Evolutionary conservation across 2,329 filamentous ascomycete species (phyloP).

Genomic region (Phoma sp.): DNA sequence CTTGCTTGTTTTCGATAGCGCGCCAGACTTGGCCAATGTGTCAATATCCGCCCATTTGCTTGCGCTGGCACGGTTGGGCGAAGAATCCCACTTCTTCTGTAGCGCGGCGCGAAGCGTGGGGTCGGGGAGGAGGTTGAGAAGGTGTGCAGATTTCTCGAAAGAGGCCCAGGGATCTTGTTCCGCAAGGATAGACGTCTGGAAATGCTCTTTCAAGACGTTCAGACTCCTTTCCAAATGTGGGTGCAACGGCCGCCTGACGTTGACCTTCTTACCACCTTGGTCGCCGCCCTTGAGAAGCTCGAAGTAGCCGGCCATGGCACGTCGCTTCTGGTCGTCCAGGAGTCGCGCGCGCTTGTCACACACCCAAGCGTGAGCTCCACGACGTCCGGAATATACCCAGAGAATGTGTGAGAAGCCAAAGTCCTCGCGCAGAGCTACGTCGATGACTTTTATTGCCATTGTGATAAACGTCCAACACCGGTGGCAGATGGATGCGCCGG

Average conservation of each 20-base stretch:
- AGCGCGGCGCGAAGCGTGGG: constrained; percentile 76
- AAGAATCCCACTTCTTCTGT: constrained; percentile 87
- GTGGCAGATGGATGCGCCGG: constrained; percentile 88
- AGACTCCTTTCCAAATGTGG: constrained; percentile 88
- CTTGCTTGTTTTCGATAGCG: constrained; percentile 73
- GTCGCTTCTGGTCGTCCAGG: constrained; percentile 84
- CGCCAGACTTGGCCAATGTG: constrained; percentile 76
- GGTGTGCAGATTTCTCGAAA: constrained; percentile 72
- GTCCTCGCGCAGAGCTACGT: constrained; percentile 85
- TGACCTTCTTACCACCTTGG: constrained; percentile 86
- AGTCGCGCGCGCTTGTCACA: constrained; percentile 86
- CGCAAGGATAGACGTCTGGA: constrained; percentile 79
- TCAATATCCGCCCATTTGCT: constrained; percentile 97
- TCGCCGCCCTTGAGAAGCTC: constrained; percentile 88
- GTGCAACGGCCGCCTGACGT: constrained; percentile 82
- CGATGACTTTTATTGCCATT: constrained; percentile 95
- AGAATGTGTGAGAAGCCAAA: constrained; percentile 97
- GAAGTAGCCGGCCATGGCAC: constrained; percentile 85
- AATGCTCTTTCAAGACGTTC: constrained; percentile 82
- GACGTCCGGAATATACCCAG: constrained; percentile 97
- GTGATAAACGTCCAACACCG: constrained; percentile 98
- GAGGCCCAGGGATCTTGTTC: constrained; percentile 84
- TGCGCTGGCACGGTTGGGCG: constrained; percentile 75
- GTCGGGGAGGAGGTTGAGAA: constrained; percentile 87
- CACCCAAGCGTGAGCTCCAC: constrained; percentile 97